Conservation (phyloP, 2,329 filamentous ascomycete species). For the Fusarium kyushuense region DNA sequence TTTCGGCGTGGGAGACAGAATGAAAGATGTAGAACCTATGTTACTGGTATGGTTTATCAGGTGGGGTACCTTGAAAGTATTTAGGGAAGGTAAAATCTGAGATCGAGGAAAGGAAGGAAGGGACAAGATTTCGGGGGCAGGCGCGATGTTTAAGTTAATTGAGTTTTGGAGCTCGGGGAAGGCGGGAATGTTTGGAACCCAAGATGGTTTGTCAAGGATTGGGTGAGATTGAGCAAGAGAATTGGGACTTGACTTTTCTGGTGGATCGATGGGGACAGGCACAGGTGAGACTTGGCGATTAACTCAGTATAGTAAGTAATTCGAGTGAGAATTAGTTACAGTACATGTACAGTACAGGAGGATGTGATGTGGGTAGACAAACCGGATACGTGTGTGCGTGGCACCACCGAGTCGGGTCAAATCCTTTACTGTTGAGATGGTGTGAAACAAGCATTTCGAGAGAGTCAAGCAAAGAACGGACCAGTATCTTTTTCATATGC, state of each 20-base stretch:
- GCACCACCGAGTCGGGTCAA: conserved; percentile 38
- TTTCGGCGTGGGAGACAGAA: neutral
- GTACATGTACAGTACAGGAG: neutral
- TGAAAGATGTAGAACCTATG: neutral
- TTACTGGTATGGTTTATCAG: conserved; percentile 1
- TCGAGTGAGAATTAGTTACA: conserved; percentile 11
- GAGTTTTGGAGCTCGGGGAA: conserved; percentile 39
- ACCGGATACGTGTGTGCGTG: conserved; percentile 30
- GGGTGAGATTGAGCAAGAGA: conserved; percentile 6
- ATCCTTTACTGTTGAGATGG: conserved; percentile 26
- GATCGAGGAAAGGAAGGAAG: conserved; percentile 19
- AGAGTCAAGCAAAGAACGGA: conserved; percentile 18
- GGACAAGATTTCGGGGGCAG: conserved; percentile 22
- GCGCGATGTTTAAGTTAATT: conserved; percentile 40
- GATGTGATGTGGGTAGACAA: conserved; percentile 30
- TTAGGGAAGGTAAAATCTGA: conserved; percentile 15
- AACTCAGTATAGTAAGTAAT: conserved; percentile 20
- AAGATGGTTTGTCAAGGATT: conserved; percentile 22
- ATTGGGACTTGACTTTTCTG: conserved; percentile 16
- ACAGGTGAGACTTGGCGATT: conserved; percentile 27
- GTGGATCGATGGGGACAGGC: conserved; percentile 15
- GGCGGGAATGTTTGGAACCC: conserved; percentile 28
- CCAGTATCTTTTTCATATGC: conserved; percentile 2
- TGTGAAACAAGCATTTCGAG: conserved; percentile 34
- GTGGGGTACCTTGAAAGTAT: conserved; percentile 1